phyloP scores from a whole-genome alignment of 345 rosid genomes.

The Linum trigynum region DNA sequence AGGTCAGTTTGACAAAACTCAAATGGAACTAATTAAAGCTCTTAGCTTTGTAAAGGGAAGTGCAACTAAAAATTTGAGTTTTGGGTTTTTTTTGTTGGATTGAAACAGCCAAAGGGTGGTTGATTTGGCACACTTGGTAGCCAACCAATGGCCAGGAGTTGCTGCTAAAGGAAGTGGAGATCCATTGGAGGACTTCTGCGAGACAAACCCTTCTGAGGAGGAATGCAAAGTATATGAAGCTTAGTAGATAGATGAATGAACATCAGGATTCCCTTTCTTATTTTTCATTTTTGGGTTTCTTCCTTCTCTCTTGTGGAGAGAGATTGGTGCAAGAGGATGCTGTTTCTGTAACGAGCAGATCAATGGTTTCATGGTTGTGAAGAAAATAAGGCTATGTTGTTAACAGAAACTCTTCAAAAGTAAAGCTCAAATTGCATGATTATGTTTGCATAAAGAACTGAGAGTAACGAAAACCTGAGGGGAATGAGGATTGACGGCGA shows the following conservation, averaged over 20 bases:
- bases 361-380: neutral
- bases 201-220: conserved; percentile 73
- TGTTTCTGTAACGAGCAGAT: neutral
- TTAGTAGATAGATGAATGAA: conserved; percentile 8
- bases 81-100: conserved; percentile 1
- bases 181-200: conserved; percentile 88
- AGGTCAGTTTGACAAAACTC: conserved; percentile 33
- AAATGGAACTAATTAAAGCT: neutral
- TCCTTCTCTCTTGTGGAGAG: neutral
- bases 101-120: conserved; percentile 84
- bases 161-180: conserved; percentile 59
- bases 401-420: neutral
- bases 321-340: neutral
- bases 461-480: too few species aligned
- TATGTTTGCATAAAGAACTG: too few species aligned
- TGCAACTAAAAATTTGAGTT: neutral
- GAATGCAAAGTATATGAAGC: conserved; percentile 95
- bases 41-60: neutral
- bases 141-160: conserved; percentile 73
- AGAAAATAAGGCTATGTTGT: neutral
- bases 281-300: neutral
- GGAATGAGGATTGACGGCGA: too few species aligned
- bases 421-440: too few species aligned
- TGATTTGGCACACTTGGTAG: conserved; percentile 91
- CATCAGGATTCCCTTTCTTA: neutral